Evolutionary conservation across 371 early-diverging fungal species (phyloP), one percentile per base, ranked within the genome.

Genomic region (Lichtheimia ramosa): DNA sequence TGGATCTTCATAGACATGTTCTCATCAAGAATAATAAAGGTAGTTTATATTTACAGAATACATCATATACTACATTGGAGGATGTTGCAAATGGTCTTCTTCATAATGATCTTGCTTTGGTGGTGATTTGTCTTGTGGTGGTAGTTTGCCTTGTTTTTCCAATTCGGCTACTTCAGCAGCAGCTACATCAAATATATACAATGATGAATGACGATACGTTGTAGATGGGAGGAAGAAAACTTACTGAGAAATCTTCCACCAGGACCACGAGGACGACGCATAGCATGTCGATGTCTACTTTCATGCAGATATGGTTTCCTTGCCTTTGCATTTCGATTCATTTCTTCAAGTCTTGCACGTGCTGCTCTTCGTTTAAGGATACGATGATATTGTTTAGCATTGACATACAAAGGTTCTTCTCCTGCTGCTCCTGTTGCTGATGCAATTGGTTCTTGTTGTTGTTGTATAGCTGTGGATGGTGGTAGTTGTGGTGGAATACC

Each of bases 241-340:
- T 43, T 68, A 73, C 77, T 90, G 48, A 95, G 71, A 73, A 95
- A 95, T 6, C 96, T 82, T 13, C 96, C 96, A 51, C 94, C 96
- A 5, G 94, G 94, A 14, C 98, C 99, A 54, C 99, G 82, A 20
- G 96, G 92, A 24, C 99, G 82, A 51, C 95, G 84, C 96, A 98
- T 94, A 0, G 99, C 99, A 74, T 99, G 99, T 54, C 88, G 87
- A 68, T 99, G 99, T 24, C 99, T 82, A 28, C 95, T 95, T 69
- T 99, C 98, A 71, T 99, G 99, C 49, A 96, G 78, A 73, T 98
- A 99, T 2, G 92, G 92, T 82, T 87, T 86, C 53, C 84, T 75
- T 54, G 85, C 79, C 58, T 75, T 83, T 49, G 84, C 81, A 43
- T 81, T 68, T 48, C 78, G 76, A 61, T 85, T 81, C 69, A 82